Evolutionary conservation across 1,284 basidiomycete genomes (phyloP).

Genomic region (Pseudozyma pruni): DNA sequence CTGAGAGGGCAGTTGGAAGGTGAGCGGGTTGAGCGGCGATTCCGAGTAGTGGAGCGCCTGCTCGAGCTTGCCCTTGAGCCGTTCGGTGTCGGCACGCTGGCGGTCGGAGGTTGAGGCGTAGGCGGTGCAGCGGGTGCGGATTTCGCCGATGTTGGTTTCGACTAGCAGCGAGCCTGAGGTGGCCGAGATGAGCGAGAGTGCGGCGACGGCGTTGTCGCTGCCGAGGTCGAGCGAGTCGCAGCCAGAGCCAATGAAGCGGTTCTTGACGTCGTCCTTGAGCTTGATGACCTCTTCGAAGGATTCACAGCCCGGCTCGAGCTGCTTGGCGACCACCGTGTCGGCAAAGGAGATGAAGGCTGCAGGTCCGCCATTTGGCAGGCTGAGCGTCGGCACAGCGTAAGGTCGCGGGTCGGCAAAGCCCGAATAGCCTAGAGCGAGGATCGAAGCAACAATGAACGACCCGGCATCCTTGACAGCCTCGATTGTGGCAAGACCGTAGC

Average conservation of each 20-base stretch:
- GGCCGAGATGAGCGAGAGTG: constrained; percentile 62
- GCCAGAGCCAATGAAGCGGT: constrained; percentile 65
- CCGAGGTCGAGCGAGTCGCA: constrained; percentile 31
- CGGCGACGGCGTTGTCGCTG: constrained; percentile 18
- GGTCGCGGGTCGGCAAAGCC: constrained; percentile 56
- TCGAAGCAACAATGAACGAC: constrained; percentile 37
- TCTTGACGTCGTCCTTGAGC: constrained; percentile 61
- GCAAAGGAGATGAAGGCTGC: constrained; percentile 61
- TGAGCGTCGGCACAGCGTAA: constrained; percentile 51
- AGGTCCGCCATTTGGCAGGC: constrained; percentile 56
- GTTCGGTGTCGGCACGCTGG: constrained; percentile 62
- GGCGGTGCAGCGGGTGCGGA: constrained; percentile 32
- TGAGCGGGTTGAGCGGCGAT: constrained; percentile 79
- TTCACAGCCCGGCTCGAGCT: constrained; percentile 37
- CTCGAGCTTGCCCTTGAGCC: constrained; percentile 84
- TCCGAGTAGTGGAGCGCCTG: constrained; percentile 86
- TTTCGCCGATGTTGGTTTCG: constrained; percentile 43
- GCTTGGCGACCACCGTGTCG: constrained; percentile 52
- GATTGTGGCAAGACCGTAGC: constrained; percentile 46
- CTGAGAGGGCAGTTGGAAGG: constrained; percentile 82
- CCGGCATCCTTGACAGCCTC: constrained; percentile 31
- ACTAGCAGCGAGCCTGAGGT: constrained; percentile 57
- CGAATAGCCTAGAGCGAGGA: constrained; percentile 28
- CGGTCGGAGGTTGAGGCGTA: constrained; percentile 26
- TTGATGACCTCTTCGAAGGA: constrained; percentile 67